Percentiles rank a stretch among this genome's conserved stretches.
phyloP scores from a whole-genome alignment of 139 green algal species.

The Chlorella sp. region DNA sequence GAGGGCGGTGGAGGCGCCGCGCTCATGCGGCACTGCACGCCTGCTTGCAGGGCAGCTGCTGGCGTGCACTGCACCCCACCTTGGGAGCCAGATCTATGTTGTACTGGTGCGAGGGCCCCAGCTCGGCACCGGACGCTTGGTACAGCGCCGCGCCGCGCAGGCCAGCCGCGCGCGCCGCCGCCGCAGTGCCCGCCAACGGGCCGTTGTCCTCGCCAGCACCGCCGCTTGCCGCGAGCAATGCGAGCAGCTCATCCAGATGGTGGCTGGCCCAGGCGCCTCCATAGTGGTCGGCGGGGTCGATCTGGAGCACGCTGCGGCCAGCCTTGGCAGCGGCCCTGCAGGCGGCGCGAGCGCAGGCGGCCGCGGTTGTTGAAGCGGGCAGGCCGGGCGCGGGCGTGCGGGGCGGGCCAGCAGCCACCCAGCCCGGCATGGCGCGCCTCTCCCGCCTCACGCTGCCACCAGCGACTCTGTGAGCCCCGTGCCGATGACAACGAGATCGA shows the following conservation, averaged over 20 bases:
- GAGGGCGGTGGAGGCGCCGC: not conserved
- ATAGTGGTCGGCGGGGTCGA: slow-evolving; percentile 78
- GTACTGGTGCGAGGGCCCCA: slow-evolving; percentile 30
- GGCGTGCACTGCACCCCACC: slow-evolving; percentile 20
- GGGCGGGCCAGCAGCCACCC: not conserved
- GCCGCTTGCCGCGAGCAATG: slow-evolving; percentile 1
- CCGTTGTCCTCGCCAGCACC: not conserved
- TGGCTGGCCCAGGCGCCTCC: slow-evolving; percentile 71
- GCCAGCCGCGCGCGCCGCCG: not conserved
- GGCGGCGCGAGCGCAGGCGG: no score
- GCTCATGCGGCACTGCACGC: not conserved
- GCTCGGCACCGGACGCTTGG: not conserved
- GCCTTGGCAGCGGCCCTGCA: slow-evolving; percentile 62
- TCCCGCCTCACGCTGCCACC: slow-evolving; percentile 54
- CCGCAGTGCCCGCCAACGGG: no score
- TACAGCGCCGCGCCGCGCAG: not conserved
- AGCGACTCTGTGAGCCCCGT: slow-evolving; percentile 66
- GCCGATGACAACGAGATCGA: slow-evolving; percentile 62
- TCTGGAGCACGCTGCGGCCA: slow-evolving; percentile 80
- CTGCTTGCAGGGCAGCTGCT: not conserved
- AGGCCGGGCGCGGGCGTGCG: slow-evolving; percentile 3
- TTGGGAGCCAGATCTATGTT: slow-evolving; percentile 71
- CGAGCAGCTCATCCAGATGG: slow-evolving; percentile 24
- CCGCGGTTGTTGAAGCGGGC: not conserved
- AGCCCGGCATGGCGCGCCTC: not conserved